Evolutionary conservation across 1,139 yeast genomes (phyloP).

Genomic region (Blastobotrys capitulatus): DNA sequence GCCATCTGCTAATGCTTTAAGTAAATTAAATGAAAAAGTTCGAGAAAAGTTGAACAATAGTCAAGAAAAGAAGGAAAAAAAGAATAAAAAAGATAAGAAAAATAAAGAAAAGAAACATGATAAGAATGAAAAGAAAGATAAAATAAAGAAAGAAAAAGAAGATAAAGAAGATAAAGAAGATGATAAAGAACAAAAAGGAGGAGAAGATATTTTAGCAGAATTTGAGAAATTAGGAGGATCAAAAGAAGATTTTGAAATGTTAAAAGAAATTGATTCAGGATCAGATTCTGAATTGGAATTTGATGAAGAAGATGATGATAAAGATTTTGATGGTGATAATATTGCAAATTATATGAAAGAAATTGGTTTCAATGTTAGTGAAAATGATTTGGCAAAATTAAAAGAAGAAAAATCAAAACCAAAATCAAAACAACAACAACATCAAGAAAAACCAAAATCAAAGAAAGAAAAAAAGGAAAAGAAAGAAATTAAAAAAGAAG

Average conservation of each 20-base stretch:
- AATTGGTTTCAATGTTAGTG: constrained; percentile 51
- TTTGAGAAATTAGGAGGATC: constrained; percentile 54
- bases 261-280: constrained; percentile 47
- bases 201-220: constrained; percentile 19
- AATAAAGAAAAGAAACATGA: constrained; percentile 9
- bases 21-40: constrained; percentile 20
- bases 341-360: constrained; percentile 60
- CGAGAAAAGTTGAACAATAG: constrained; percentile 16
- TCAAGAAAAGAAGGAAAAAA: constrained; percentile 9
- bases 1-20: constrained; percentile 9
- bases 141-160: constrained; percentile 16
- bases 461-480: neutral
- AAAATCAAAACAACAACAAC: constrained; percentile 23
- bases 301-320: constrained; percentile 18
- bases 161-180: neutral
- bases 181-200: constrained; percentile 2
- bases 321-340: constrained; percentile 38
- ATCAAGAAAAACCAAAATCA: too few relatives aligned
- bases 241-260: constrained; percentile 54
- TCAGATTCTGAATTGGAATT: constrained; percentile 42
- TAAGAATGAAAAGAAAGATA: constrained; percentile 13
- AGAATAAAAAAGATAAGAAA: constrained; percentile 25
- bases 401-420: constrained; percentile 21
- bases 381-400: constrained; percentile 24
- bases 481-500: constrained; percentile 7